Evolutionary conservation across 306 rosid species (phyloP), one percentile per base, ranked within the genome.

Genomic region (Oemleria cerasiformis): DNA sequence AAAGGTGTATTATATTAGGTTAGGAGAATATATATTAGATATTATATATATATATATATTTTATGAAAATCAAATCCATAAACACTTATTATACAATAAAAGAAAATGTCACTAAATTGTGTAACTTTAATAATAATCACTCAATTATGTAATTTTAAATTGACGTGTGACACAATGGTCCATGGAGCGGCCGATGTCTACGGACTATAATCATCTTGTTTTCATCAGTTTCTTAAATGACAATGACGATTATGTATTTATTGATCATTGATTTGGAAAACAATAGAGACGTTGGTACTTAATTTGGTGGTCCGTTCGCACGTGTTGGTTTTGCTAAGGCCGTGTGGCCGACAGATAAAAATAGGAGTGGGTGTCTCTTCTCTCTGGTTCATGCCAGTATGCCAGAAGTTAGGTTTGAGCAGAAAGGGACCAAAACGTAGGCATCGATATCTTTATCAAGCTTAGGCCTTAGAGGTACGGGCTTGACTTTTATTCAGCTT

Each of bases 141-240:
- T n/a, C n/a, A n/a, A n/a, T n/a, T n/a, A n/a, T n/a, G n/a, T n/a
- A n/a, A n/a, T 30, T 30, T 30, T 30, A 36, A 62, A 63, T 20
- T 63, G 67, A 20, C 17, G 68, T 5, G 57, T 38, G 58, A n/a
- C 36, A 40, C 65, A 41, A 58, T 47, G 57, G 43, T 65, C 58
- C 9, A 7, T 0, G 4, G 56, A n/a, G 66, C 71, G 77, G 36
- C 78, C 42, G 7, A 34, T n/a, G 59, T 70, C 67, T 49, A 8
- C 20, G 25, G 20, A 69, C 30, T 47, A 41, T 57, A 14, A 54
- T 72, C 65, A 17, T 14, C 50, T 77, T 49, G 0, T 5, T 16
- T 17, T 50, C 40, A 54, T 68, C 23, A 19, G 34, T 62, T 78
- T 76, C 63, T 34, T 51, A 56, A 74, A 76, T 72, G 47, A 57